A percentile compares a stretch with the other conserved stretches of the same genome.
Conservation (phyloP, 805 yeast genomes). For the Ogataea saltuana region DNA sequence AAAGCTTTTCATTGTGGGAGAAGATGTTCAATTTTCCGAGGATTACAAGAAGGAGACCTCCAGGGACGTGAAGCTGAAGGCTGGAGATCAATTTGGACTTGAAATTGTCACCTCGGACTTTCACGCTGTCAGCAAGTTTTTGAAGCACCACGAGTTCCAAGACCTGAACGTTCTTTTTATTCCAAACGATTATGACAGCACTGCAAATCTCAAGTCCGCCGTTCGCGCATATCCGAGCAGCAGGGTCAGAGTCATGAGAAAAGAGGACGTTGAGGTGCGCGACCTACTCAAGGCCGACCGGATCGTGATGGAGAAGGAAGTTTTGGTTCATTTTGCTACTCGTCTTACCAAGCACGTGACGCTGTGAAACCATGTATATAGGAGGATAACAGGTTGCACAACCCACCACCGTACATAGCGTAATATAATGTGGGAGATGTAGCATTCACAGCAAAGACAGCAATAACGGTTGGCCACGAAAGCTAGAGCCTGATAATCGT, state of each 20-base stretch:
- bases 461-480: too few species aligned
- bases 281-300: conserved; percentile 80
- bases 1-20: conserved; percentile 69
- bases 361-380: conserved; percentile 16
- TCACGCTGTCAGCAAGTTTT: conserved; percentile 38
- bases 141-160: conserved; percentile 48
- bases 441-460: too few species aligned
- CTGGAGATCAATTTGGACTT: conserved; percentile 32
- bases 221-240: conserved; percentile 49
- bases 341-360: conserved; percentile 25
- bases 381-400: too few species aligned
- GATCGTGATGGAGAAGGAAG: conserved; percentile 68
- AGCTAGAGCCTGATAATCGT: too few species aligned
- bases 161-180: conserved; percentile 65
- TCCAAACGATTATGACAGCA: conserved; percentile 45
- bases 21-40: conserved; percentile 27
- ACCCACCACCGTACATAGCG: too few species aligned
- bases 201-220: conserved; percentile 60
- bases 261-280: conserved; percentile 80
- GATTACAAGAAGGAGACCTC: conserved; percentile 8
- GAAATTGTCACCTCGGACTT: conserved; percentile 33
- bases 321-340: conserved; percentile 58
- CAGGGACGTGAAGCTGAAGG: conserved; percentile 13
- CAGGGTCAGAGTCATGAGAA: conserved; percentile 64
- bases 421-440: too few species aligned